A percentile compares a stretch with the other conserved stretches of the same genome.
phyloP scores from a whole-genome alignment of 2,329 filamentous ascomycete species.

The Penicillium sp. region DNA sequence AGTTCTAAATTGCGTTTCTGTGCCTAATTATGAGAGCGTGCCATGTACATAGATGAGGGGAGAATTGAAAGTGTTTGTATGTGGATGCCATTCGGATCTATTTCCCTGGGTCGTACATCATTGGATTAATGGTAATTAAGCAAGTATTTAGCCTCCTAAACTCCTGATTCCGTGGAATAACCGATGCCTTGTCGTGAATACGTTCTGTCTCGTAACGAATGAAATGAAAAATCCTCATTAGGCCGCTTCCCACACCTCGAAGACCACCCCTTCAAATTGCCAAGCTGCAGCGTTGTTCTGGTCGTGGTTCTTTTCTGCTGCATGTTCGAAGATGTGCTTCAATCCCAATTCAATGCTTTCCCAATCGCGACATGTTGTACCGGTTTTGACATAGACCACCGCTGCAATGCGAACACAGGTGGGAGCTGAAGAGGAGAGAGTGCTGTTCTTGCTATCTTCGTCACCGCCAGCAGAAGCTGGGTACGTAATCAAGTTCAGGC shows the following conservation, averaged over 20 bases:
- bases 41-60: background rate
- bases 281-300: background rate
- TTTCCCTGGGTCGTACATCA: background rate
- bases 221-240: background rate
- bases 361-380: background rate
- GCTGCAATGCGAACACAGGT: background rate
- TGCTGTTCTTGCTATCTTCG: background rate
- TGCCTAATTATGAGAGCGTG: background rate
- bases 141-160: background rate
- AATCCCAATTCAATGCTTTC: background rate
- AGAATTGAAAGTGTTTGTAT: background rate
- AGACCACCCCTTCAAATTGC: constrained; percentile 1
- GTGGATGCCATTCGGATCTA: background rate
- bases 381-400: constrained; percentile 2
- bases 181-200: background rate
- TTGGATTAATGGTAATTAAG: background rate
- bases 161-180: background rate
- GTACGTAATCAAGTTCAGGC: background rate
- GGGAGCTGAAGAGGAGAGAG: background rate
- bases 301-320: background rate
- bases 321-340: constrained; percentile 2
- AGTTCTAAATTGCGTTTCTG: background rate
- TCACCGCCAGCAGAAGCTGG: background rate
- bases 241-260: background rate
- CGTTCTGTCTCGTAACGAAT: background rate